Conservation (phyloP, 1,139 yeast genomes). For the Pichia sp. region DNA sequence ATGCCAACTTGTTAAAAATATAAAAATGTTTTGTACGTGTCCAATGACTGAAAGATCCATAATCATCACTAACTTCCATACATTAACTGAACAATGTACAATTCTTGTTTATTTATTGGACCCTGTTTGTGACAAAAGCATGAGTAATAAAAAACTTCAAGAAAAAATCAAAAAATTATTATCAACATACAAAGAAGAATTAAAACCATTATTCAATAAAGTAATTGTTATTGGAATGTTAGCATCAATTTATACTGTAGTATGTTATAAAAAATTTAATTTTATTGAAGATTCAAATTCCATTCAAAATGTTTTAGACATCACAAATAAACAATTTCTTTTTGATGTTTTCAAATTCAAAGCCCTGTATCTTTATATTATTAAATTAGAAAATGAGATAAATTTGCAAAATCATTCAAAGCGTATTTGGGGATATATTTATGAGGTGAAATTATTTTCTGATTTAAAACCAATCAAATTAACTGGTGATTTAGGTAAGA, state of each 20-base stretch:
- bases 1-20: not conserved
- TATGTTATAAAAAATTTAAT: constrained; percentile 1
- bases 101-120: no score
- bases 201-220: not conserved
- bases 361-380: not conserved
- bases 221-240: not conserved
- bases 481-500: not conserved
- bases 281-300: not conserved
- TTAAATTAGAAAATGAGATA: no score
- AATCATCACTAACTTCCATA: no score
- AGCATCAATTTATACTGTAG: constrained; percentile 2
- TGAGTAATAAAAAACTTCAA: not conserved
- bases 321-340: not conserved
- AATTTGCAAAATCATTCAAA: no score
- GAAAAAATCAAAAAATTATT: constrained; percentile 6
- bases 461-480: not conserved
- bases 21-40: not conserved
- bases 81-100: no score
- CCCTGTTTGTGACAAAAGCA: no score
- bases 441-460: not conserved
- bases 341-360: not conserved
- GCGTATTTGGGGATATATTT: not conserved
- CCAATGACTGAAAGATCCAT: no score
- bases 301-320: not conserved
- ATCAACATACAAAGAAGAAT: constrained; percentile 1